phyloP scores from a whole-genome alignment of 169 alveolate genomes.

The Plasmodium sp. region DNA sequence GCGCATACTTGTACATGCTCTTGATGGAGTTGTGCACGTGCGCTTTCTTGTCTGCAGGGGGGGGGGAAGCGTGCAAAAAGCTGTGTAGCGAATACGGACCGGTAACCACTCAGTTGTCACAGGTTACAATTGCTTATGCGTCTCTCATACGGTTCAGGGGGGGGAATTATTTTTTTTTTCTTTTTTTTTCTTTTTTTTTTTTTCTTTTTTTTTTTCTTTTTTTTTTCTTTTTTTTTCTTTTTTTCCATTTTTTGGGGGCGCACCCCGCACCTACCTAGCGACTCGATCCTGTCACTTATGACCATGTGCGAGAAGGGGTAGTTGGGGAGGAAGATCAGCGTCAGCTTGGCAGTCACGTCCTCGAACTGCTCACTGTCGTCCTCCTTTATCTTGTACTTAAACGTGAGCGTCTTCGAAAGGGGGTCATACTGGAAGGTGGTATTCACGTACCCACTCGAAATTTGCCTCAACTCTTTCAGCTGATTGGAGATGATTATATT shows the following conservation, averaged over 20 bases:
- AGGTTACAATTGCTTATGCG: not conserved
- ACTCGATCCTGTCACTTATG: slow-evolving; percentile 52
- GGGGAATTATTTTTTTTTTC: too few relatives aligned
- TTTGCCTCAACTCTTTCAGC: not conserved
- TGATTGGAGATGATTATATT: slow-evolving; percentile 34
- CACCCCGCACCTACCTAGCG: slow-evolving; percentile 1
- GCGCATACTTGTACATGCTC: slow-evolving; percentile 58
- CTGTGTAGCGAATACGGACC: not conserved
- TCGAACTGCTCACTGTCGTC: slow-evolving; percentile 50
- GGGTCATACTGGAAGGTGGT: slow-evolving; percentile 42
- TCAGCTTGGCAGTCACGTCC: slow-evolving; percentile 43
- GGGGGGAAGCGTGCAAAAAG: not conserved
- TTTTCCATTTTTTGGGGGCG: too few relatives aligned
- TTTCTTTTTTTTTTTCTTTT: too few relatives aligned
- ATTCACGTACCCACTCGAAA: not conserved
- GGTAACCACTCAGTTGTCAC: too few relatives aligned
- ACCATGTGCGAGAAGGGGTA: slow-evolving; percentile 51
- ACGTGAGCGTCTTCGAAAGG: slow-evolving; percentile 2
- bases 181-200: too few relatives aligned
- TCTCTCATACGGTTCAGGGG: not conserved
- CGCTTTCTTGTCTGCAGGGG: slow-evolving; percentile 32
- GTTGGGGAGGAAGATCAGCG: slow-evolving; percentile 29
- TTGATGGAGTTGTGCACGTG: slow-evolving; percentile 55
- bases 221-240: too few relatives aligned
- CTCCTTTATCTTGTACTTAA: slow-evolving; percentile 48